Percentiles rank a stretch among this genome's conserved stretches.
phyloP scores from a whole-genome alignment of 306 rosid genomes.

The Acacia confusa region DNA sequence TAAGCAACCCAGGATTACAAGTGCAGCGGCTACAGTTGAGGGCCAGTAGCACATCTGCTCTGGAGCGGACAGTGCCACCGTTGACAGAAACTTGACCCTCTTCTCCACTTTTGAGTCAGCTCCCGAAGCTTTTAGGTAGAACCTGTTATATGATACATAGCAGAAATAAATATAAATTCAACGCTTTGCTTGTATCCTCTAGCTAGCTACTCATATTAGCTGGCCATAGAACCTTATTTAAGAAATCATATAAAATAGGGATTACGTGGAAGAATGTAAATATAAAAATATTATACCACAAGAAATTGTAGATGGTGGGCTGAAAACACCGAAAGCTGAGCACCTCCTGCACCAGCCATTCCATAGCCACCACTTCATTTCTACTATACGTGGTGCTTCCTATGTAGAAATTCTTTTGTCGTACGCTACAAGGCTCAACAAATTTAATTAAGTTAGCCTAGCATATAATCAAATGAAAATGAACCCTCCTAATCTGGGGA shows the following conservation, averaged over 20 bases:
- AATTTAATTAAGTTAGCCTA: conserved; percentile 23
- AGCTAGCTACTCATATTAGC: conserved; percentile 10
- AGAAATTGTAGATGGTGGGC: conserved; percentile 83
- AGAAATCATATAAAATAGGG: conserved; percentile 15
- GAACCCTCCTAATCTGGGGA: not conserved
- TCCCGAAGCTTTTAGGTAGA: conserved; percentile 77
- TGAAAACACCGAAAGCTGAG: conserved; percentile 76
- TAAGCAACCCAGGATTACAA: conserved; percentile 76
- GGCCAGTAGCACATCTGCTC: conserved; percentile 73
- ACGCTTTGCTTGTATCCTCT: not conserved
- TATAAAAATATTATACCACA: conserved; percentile 56
- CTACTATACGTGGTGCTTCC: conserved; percentile 59
- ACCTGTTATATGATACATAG: conserved; percentile 46
- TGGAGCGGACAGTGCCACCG: conserved; percentile 58
- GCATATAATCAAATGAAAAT: not conserved
- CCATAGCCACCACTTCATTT: conserved; percentile 96
- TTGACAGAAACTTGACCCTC: conserved; percentile 70
- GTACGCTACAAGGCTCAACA: conserved; percentile 56
- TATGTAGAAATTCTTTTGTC: conserved; percentile 50
- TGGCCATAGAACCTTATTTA: not conserved
- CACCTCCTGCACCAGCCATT: conserved; percentile 91
- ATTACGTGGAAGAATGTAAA: conserved; percentile 31
- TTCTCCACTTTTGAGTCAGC: conserved; percentile 69
- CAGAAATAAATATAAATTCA: conserved; percentile 8
- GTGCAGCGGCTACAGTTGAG: conserved; percentile 93